Conservation (phyloP, 495 filamentous ascomycete genomes). For the Extremus antarcticus region DNA sequence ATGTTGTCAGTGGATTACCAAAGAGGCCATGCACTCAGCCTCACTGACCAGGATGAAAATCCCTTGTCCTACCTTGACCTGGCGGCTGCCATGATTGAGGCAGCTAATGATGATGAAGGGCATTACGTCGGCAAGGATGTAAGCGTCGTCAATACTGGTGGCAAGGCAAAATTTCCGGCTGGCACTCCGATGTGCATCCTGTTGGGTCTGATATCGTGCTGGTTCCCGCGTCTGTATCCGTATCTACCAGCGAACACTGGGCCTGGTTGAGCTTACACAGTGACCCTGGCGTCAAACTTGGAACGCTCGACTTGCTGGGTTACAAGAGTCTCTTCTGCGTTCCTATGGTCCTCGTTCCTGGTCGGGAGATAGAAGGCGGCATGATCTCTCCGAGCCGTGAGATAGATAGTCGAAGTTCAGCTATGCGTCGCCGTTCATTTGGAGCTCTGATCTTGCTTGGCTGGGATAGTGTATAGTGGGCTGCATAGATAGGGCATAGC, state of each 20-base stretch:
- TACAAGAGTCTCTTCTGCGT: no score
- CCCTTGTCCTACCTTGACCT: conserved; percentile 10
- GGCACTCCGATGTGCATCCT: conserved; percentile 16
- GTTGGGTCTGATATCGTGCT: conserved; percentile 7
- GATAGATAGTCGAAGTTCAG: no score
- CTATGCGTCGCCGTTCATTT: no score
- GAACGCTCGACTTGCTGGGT: no score
- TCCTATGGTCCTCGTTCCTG: no score
- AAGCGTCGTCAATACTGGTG: conserved; percentile 7
- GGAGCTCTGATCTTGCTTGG: no score
- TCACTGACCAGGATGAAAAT: conserved; percentile 8
- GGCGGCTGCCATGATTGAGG: conserved; percentile 13
- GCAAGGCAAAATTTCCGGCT: conserved; percentile 11
- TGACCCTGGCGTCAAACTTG: no score
- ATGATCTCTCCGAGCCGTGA: no score
- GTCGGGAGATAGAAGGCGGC: no score
- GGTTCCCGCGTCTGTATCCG: conserved; percentile 10
- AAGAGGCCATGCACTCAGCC: conserved; percentile 7
- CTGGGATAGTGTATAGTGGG: no score
- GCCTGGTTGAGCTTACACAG: background rate
- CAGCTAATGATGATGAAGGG: conserved; percentile 8
- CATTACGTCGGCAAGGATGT: conserved; percentile 10
- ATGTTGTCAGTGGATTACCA: conserved; percentile 5
- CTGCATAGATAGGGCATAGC: no score
- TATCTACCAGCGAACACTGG: conserved; percentile 12